Base-by-base conservation (phyloP, 225 moss, liverwort and hornwort genomes). In the Takakia lepidozioides region DNA sequence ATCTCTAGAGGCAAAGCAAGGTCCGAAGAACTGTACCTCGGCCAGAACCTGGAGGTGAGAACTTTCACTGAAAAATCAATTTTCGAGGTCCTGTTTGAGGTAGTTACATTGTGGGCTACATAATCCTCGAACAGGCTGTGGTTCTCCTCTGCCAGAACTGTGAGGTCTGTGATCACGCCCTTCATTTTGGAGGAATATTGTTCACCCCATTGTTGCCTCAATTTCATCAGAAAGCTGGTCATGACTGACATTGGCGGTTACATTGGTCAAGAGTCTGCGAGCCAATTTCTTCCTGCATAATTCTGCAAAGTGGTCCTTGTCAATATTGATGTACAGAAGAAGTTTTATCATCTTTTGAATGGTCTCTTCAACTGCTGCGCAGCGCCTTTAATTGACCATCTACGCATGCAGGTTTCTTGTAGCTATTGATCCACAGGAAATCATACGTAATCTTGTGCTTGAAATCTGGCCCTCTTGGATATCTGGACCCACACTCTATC, bases 141-240 rank as follows among this genome's bases (percentile, higher is more conserved):
- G 54, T 95, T 95, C 60, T 95, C 93, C 46, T 86, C 75, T 6
- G 93, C 93, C 5, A 95, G 79, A n/a, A n/a, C n/a, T 41, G 93
- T 95, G 51, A 95, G 70, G 61, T 95, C 93, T 0, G 93, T 95
- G 13, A 93, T 89, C 93, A 93, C 89, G 65, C 93, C 93, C 65
- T 93, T 89, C 93, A 93, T 93, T 62, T 93, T 93, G 3, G 93
- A 93, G 0, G 93, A 89, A 39, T 89, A 93, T 49, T 93, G 93
- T 26, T 89, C 93, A 64, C 93, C 93, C 51, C 93, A 93, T 57
- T 93, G 93, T 58, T 93, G 89, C 59, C 89, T 93, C 57, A 93
- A 74, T 68, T 89, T 93, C 40, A 89, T 93, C 55, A 93, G 54
- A 57, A 93, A 89, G 70, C 93, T 93, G 86, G 61, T 93, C 93